phyloP scores from a whole-genome alignment of 2,329 filamentous ascomycete genomes.

The Pseudocercospora crystallina region DNA sequence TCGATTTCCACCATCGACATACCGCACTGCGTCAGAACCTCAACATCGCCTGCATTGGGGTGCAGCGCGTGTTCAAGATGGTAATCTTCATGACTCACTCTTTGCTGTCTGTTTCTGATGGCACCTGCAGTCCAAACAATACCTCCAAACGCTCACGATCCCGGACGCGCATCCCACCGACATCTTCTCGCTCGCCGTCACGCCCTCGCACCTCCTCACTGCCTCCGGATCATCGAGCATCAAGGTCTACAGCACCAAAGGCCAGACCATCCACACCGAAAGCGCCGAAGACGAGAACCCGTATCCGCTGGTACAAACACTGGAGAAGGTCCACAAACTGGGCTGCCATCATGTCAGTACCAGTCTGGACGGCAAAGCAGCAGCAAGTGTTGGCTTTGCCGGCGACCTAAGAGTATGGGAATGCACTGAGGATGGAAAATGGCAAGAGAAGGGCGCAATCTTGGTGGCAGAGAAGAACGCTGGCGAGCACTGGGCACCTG shows the following conservation, averaged over 20 bases:
- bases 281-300: constrained; percentile 50
- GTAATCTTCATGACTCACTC: no score
- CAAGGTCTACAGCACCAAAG: constrained; percentile 71
- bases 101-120: neutral
- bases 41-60: constrained; percentile 3
- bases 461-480: constrained; percentile 49
- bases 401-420: constrained; percentile 86
- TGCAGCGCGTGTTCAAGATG: no score
- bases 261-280: constrained; percentile 32
- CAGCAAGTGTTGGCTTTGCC: constrained; percentile 83
- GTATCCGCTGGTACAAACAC: constrained; percentile 75
- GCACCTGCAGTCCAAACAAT: constrained; percentile 83
- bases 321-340: constrained; percentile 77
- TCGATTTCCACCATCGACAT: neutral
- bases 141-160: constrained; percentile 87
- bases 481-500: constrained; percentile 82
- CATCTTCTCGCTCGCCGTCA: constrained; percentile 40
- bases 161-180: constrained; percentile 57
- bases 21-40: no score
- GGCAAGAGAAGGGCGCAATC: constrained; percentile 49
- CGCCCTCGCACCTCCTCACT: constrained; percentile 62
- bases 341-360: constrained; percentile 88
- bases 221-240: constrained; percentile 82
- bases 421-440: constrained; percentile 48
- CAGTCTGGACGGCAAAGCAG: constrained; percentile 65